phyloP scores from a whole-genome alignment of 2,329 filamentous ascomycete species.

The Trichoderma asperellum region DNA sequence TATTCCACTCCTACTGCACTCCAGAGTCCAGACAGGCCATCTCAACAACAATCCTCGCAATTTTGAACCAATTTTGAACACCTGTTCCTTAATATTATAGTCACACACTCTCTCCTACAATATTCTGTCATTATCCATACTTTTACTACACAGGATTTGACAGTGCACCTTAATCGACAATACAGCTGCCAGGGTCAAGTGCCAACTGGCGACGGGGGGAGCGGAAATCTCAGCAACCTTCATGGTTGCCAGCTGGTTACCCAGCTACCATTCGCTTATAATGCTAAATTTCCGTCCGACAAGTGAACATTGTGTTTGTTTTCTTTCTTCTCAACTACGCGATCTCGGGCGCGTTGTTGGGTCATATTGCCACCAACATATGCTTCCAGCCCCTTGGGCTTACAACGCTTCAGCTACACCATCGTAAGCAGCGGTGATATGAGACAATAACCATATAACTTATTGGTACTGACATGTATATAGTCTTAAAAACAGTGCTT shows the following conservation, averaged over 20 bases:
- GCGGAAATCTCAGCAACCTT: neutral
- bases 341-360: neutral
- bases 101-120: neutral
- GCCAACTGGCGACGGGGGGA: neutral
- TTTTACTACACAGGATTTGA: neutral
- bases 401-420: neutral
- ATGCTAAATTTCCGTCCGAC: neutral
- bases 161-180: neutral
- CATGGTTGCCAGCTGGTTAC: slow-evolving; percentile 18
- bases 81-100: neutral
- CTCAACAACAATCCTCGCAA: neutral
- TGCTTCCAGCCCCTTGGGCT: neutral
- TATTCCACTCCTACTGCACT: neutral
- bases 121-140: neutral
- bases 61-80: neutral
- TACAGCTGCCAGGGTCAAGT: neutral
- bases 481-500: neutral
- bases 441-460: no score
- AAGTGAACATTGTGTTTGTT: neutral
- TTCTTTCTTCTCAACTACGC: neutral
- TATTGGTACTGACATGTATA: neutral
- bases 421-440: neutral
- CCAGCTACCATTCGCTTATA: neutral
- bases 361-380: neutral
- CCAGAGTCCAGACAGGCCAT: neutral